These are phyloP conservation scores for Trichoderma atroviride DNA, from an alignment of 2,329 filamentous ascomycete species.

Conservation along the genomic window DNA sequence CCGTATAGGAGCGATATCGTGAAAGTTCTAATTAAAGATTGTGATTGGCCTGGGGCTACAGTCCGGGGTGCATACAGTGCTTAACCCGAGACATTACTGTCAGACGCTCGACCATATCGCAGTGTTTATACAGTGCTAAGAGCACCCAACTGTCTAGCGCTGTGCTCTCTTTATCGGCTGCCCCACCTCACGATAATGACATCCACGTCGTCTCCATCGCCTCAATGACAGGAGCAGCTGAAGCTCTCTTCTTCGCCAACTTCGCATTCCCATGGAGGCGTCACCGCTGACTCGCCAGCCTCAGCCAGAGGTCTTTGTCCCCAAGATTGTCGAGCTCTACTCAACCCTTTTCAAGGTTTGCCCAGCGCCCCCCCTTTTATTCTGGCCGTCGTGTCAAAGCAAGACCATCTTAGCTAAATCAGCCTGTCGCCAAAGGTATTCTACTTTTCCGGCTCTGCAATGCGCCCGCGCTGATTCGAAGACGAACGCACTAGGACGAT, in stretches of 20 bases:
- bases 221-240: constrained; percentile 19
- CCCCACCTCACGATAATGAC: constrained; percentile 24
- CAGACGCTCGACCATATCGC: accelerated
- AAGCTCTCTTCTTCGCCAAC: constrained; percentile 16
- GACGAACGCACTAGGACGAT: constrained; percentile 54
- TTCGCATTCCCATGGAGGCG: constrained; percentile 66
- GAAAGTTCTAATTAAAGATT: constrained; percentile 2
- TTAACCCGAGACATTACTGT: background rate
- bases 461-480: constrained; percentile 37
- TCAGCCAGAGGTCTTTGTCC: constrained; percentile 87
- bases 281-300: constrained; percentile 93
- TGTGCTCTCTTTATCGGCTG: background rate
- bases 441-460: constrained; percentile 9
- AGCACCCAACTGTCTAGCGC: background rate
- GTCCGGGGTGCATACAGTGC: background rate
- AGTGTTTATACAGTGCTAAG: background rate
- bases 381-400: constrained; percentile 16
- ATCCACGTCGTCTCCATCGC: constrained; percentile 24
- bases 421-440: constrained; percentile 34
- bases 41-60: background rate
- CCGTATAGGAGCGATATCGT: background rate
- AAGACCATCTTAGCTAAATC: constrained; percentile 28
- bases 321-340: constrained; percentile 91
- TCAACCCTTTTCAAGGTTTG: constrained; percentile 76
- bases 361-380: constrained; percentile 20